phyloP scores from a whole-genome alignment of 179 eudicot genomes.

The Spergularia azorica region DNA sequence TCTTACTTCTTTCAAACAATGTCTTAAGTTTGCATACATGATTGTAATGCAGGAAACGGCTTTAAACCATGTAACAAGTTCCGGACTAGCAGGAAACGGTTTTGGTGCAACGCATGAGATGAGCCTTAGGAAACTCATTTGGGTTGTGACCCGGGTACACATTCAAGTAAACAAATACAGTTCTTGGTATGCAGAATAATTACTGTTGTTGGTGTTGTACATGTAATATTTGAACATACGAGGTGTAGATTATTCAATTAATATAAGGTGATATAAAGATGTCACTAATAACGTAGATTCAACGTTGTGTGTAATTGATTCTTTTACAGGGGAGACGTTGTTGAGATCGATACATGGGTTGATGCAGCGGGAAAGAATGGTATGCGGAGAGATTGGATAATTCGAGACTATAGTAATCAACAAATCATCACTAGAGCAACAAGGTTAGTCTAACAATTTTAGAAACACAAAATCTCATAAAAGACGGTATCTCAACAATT shows the following conservation, averaged over 20 bases:
- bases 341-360: conserved; percentile 88
- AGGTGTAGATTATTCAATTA: too few species aligned
- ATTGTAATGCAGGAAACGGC: conserved; percentile 63
- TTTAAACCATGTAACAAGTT: conserved; percentile 68
- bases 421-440: conserved; percentile 77
- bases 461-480: too few species aligned
- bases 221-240: too few species aligned
- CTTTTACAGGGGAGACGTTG: conserved; percentile 67
- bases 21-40: neutral
- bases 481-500: too few species aligned
- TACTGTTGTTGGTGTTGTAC: too few species aligned
- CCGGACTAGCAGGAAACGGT: conserved; percentile 76
- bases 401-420: conserved; percentile 60
- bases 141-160: conserved; percentile 89
- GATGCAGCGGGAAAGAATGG: conserved; percentile 83
- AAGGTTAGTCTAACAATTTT: conserved; percentile 38
- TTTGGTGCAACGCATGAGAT: conserved; percentile 82
- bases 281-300: neutral
- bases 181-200: conserved; percentile 55
- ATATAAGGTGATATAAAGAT: neutral
- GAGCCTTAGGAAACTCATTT: conserved; percentile 80
- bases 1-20: too few species aligned
- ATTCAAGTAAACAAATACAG: conserved; percentile 72
- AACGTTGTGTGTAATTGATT: neutral
- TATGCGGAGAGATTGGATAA: conserved; percentile 84